phyloP scores from a whole-genome alignment of 257 asterid species.

The Ehretia macrophylla region DNA sequence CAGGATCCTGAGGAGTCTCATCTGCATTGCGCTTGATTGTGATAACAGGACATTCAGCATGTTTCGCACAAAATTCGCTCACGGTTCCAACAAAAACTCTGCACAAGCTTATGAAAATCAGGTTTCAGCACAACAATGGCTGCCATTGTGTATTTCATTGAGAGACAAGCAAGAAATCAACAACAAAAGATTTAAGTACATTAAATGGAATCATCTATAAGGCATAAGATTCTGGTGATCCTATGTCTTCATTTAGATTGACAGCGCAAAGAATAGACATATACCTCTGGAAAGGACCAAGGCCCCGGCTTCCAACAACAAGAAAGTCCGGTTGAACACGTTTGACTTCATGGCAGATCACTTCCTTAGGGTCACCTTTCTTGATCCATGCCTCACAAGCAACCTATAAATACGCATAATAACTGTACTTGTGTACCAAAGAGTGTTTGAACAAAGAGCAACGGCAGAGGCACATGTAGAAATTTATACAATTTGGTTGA shows the following conservation, averaged over 20 bases:
- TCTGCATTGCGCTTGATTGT: conserved; percentile 49
- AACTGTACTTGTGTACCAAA: too few relatives aligned
- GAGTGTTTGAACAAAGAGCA: too few relatives aligned
- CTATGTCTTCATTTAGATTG: too few relatives aligned
- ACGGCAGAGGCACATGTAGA: too few relatives aligned
- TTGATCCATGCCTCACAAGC: conserved; percentile 86
- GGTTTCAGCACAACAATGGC: not conserved
- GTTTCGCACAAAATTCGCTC: conserved; percentile 83
- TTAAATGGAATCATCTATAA: not conserved
- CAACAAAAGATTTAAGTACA: not conserved
- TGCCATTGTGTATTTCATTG: not conserved
- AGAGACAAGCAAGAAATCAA: not conserved
- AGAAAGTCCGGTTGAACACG: conserved; percentile 74
- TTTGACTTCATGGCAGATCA: conserved; percentile 65
- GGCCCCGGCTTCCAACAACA: conserved; percentile 86
- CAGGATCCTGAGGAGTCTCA: conserved; percentile 58
- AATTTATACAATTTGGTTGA: too few relatives aligned
- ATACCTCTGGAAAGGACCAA: conserved; percentile 85
- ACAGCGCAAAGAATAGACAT: not conserved
- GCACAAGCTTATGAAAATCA: conserved; percentile 10
- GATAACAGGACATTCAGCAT: conserved; percentile 62
- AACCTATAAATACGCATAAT: conserved; percentile 36
- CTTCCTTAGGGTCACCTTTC: conserved; percentile 76
- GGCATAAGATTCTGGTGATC: too few relatives aligned
- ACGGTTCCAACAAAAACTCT: conserved; percentile 94